Base-by-base conservation (phyloP, 768 basidiomycete genomes). In the Wakefieldia striispora region DNA sequence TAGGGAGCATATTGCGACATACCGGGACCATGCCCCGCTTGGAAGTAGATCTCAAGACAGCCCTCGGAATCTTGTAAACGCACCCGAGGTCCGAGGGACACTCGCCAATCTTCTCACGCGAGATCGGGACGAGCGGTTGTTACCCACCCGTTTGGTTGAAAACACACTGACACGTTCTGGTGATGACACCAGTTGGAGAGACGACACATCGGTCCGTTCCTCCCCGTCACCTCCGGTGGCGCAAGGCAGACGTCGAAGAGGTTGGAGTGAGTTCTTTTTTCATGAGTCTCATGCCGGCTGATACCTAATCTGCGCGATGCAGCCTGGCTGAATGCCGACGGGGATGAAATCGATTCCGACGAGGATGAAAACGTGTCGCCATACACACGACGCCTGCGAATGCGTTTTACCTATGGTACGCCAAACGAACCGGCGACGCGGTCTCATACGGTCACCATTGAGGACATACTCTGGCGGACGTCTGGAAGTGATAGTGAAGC, bases 301-400 rank as follows among this genome's bases (percentile, higher is more conserved):
- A 27, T 42, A 27, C 54, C 48, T 62, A 39, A 56, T 45, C n/a
- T n/a, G 20, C 13, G 6, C 12, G 41, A 10, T 36, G 16, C 53
- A 76, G 73, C 70, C 12, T 65, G 66, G 31, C 56, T 75, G 3
- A 65, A 73, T 53, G 67, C 75, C 2, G 81, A 86, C 58, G 84
- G 85, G 1, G 79, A 86, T 51, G 82, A 84, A 60, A 76, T 85
- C 48, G 71, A 81, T 3, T 75, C 76, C 0, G 81, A 81, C 17
- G 82, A 82, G 57, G 83, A 86, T 51, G 78, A 80, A 33, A 50
- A 52, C 26, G 57, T 51, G 44, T 70, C 83, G 16, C 82, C 84
- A 50, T 76, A 80, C 26, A 65, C 72, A 24, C 75, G 79, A 31
- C 77, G 75, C 47, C 70, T 74, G 59, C 75, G 78, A 10, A 59